These are phyloP conservation scores for Chaetoscypha palmicola DNA, from an alignment of 2,329 filamentous ascomycete species.

Conservation along the genomic window DNA sequence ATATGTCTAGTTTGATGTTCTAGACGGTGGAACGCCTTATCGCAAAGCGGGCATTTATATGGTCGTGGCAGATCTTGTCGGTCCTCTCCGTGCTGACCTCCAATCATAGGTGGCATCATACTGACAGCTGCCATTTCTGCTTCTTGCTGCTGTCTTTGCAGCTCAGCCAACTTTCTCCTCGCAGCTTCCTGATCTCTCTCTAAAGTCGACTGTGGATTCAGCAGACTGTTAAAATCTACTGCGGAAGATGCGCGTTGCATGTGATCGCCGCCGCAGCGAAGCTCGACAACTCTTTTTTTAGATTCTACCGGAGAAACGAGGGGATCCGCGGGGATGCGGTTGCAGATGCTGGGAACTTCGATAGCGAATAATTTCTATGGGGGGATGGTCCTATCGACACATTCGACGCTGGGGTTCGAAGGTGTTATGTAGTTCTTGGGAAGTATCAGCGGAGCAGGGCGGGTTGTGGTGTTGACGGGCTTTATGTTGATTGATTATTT, in stretches of 20 bases:
- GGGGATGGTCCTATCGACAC: no score
- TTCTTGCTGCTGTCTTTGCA: conserved; percentile 29
- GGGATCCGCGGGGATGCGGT: no score
- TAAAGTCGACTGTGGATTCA: conserved; percentile 51
- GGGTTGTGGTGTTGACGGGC: not conserved
- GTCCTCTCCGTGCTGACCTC: conserved; percentile 32
- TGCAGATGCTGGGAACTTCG: no score
- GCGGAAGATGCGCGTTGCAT: conserved; percentile 70
- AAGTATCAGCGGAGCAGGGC: not conserved
- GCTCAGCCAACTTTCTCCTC: conserved; percentile 26
- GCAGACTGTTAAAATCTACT: conserved; percentile 68
- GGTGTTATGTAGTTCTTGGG: no score
- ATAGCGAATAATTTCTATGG: no score
- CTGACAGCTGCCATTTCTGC: conserved; percentile 46
- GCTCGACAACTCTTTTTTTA: no score
- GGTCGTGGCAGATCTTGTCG: conserved; percentile 74
- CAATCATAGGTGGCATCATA: conserved; percentile 30
- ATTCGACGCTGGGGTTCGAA: no score
- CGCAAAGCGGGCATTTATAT: conserved; percentile 97
- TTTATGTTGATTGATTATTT: no score
- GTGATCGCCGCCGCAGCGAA: conserved; percentile 45
- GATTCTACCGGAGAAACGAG: no score
- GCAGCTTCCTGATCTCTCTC: conserved; percentile 31
- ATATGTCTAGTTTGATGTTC: conserved; percentile 91
- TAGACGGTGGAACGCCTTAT: conserved; percentile 96